phyloP scores from a whole-genome alignment of 2,329 filamentous ascomycete species.

The Colletotrichum magnum region DNA sequence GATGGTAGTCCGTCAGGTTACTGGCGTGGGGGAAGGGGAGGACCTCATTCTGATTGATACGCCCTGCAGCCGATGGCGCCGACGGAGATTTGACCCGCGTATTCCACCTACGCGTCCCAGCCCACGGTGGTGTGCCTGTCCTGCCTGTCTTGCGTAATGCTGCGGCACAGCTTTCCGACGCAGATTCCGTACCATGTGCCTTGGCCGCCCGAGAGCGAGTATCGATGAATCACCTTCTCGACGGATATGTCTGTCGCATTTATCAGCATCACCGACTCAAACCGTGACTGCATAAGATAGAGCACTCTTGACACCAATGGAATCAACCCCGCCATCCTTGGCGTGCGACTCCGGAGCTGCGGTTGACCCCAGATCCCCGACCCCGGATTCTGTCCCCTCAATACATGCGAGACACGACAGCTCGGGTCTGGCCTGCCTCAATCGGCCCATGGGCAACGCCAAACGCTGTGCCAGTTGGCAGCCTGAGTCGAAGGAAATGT shows the following conservation, averaged over 20 bases:
- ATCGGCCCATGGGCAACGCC: neutral
- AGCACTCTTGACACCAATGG: neutral
- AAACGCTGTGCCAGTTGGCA: too few species aligned
- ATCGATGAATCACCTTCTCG: neutral
- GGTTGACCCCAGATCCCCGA: neutral
- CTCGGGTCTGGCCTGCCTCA: constrained; percentile 4
- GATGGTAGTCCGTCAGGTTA: too few species aligned
- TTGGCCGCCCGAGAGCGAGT: constrained; percentile 12
- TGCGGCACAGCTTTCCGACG: constrained; percentile 14
- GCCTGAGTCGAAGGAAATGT: too few species aligned
- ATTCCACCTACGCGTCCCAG: constrained; percentile 9
- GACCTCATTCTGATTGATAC: neutral
- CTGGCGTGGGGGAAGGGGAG: too few species aligned
- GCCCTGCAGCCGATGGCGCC: constrained; percentile 1
- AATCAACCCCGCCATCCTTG: neutral
- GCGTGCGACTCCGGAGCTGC: neutral
- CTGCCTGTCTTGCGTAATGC: constrained; percentile 14
- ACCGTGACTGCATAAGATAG: neutral
- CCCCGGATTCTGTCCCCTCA: neutral
- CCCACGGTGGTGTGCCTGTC: neutral
- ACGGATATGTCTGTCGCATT: too few species aligned
- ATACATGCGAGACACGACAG: neutral
- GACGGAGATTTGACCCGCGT: constrained; percentile 4
- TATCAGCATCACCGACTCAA: neutral
- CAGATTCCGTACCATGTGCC: neutral